Conservation (phyloP, 139 green algal genomes). For the Chloropicon primus region DNA sequence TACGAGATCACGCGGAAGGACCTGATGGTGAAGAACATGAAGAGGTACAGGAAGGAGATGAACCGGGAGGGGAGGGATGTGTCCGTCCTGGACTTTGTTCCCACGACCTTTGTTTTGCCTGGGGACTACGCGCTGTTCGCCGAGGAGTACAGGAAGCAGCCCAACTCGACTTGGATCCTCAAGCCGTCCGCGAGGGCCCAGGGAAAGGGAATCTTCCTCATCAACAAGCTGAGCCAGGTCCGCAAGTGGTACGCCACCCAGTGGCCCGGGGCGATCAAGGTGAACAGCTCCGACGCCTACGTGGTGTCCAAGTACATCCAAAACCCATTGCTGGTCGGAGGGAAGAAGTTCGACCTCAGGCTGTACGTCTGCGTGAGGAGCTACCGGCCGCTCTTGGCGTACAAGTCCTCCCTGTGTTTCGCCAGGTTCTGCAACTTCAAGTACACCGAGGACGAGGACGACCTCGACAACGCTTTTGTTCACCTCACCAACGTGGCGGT, state of each 20-base stretch:
- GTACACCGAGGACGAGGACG: constrained; percentile 38
- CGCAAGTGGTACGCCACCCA: constrained; percentile 29
- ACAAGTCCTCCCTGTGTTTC: constrained; percentile 53
- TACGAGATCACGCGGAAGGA: background rate
- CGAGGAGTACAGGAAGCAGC: constrained; percentile 44
- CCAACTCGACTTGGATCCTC: constrained; percentile 27
- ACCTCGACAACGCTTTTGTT: constrained; percentile 43
- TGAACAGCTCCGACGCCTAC: constrained; percentile 47
- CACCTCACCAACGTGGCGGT: constrained; percentile 73
- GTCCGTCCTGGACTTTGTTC: background rate
- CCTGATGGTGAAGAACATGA: background rate
- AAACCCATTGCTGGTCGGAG: constrained; percentile 28
- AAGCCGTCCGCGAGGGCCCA: background rate
- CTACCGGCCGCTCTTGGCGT: constrained; percentile 53
- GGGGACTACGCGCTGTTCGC: constrained; percentile 30
- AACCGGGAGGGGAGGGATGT: background rate
- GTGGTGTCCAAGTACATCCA: constrained; percentile 49
- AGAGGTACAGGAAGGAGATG: background rate
- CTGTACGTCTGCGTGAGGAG: constrained; percentile 49
- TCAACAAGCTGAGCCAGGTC: constrained; percentile 22
- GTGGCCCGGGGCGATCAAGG: constrained; percentile 6
- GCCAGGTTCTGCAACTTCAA: constrained; percentile 61
- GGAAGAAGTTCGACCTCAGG: constrained; percentile 63
- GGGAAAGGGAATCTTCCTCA: background rate
- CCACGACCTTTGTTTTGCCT: background rate